Base-by-base conservation (phyloP, 768 basidiomycete species). In the Pluteus cervinus region DNA sequence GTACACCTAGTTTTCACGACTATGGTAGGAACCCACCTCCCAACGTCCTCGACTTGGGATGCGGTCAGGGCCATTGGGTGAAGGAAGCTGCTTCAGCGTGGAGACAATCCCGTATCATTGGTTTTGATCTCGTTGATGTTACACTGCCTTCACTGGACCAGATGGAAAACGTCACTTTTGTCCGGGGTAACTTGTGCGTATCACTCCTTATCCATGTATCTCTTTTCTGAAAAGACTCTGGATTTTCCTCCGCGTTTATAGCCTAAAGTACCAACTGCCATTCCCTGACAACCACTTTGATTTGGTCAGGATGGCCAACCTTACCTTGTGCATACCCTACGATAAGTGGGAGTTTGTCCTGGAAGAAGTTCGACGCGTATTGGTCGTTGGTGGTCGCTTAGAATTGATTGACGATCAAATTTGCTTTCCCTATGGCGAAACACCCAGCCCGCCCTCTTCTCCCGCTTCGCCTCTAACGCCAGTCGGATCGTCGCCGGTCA, bases 321-420 rank as follows among this genome's bases (percentile, higher is more conserved):
- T 86, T 7, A 61, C 67, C 8, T 63, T 83, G 10, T 74, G 71
- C 48, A 66, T 90, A 33, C 83, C 84, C 0, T 55, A 67, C 29
- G 60, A 69, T 4, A 57, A 66, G 25, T 89, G 86, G 86, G 59
- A 68, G 22, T 57, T 58, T 12, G 60, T 89, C 8, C 40, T 89
- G 14, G 45, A 51, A 0, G 81, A 90, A 66, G 72, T 70, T 4
- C 55, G 66, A 11, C 79, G 87, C 17, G 69, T 89, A 7, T 63
- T 89, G 10, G 61, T 58, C 9, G 63, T 63, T 5, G 73, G 68
- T 11, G 86, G 87, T 3, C 69, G 73, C 7, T 59, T 89, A 2
- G 87, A 90, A 54, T 48, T 87, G 33, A 75, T 89, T 35, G 82
- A 86, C 55, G 86, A 89, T 54, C 61, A 81, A 47, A 59, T 83